phyloP scores from a whole-genome alignment of 2,329 filamentous ascomycete genomes.

The Phyllosticta citribraziliensis region DNA sequence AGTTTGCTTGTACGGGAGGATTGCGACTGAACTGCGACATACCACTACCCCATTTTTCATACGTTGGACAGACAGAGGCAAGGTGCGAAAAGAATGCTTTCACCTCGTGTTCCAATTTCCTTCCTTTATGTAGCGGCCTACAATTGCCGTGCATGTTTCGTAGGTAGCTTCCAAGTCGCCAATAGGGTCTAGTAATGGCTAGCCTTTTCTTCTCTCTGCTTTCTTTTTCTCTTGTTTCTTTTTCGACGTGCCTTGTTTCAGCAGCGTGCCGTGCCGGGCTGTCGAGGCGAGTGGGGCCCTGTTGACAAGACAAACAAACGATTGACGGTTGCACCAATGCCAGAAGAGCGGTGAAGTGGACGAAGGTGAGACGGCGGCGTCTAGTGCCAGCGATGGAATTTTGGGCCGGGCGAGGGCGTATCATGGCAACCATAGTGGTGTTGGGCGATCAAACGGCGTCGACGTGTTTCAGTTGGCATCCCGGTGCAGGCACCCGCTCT shows the following conservation, averaged over 20 bases:
- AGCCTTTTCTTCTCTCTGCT: neutral
- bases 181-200: neutral
- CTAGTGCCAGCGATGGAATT: neutral
- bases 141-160: neutral
- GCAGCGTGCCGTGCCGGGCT: neutral
- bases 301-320: neutral
- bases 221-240: neutral
- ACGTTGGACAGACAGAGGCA: neutral
- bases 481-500: neutral
- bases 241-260: neutral
- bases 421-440: neutral
- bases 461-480: neutral
- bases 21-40: neutral
- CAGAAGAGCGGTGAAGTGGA: neutral
- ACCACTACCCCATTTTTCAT: neutral
- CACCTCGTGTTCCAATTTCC: neutral
- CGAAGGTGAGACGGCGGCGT: neutral
- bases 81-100: neutral
- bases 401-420: neutral
- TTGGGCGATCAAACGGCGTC: neutral
- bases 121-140: neutral
- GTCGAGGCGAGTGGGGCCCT: neutral
- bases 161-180: neutral
- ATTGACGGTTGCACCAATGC: neutral
- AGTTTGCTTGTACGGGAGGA: neutral